Conservation (phyloP, 306 rosid species). For the Castanea mollissima region DNA sequence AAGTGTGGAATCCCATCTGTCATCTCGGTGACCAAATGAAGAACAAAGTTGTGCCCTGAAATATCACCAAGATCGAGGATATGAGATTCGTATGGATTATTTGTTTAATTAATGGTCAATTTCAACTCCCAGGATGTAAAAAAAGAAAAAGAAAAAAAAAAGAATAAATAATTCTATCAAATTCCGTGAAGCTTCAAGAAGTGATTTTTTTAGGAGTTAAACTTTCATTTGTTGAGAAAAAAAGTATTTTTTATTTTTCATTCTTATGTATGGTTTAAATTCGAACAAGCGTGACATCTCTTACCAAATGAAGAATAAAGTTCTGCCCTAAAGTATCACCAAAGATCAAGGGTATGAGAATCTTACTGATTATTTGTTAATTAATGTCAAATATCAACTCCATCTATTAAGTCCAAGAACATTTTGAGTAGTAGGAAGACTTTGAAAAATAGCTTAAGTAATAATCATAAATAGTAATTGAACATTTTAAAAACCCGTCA, state of each 20-base stretch:
- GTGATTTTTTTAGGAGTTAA: too few relatives aligned
- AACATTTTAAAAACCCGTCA: not conserved
- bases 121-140: not conserved
- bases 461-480: too few relatives aligned
- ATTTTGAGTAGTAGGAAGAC: not conserved
- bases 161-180: too few relatives aligned
- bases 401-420: not conserved
- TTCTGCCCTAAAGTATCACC: not conserved
- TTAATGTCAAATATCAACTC: conserved; percentile 15
- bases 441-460: too few relatives aligned
- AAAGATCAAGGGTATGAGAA: not conserved
- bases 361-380: conserved; percentile 20
- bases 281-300: not conserved
- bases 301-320: not conserved
- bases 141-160: too few relatives aligned
- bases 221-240: too few relatives aligned
- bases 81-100: conserved; percentile 10
- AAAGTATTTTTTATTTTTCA: too few relatives aligned
- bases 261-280: too few relatives aligned
- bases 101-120: conserved; percentile 23
- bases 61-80: not conserved
- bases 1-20: conserved; percentile 5
- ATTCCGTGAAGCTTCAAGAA: too few relatives aligned
- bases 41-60: not conserved
- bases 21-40: not conserved